phyloP scores from a whole-genome alignment of 805 yeast species.

The Lachancea fermentati region DNA sequence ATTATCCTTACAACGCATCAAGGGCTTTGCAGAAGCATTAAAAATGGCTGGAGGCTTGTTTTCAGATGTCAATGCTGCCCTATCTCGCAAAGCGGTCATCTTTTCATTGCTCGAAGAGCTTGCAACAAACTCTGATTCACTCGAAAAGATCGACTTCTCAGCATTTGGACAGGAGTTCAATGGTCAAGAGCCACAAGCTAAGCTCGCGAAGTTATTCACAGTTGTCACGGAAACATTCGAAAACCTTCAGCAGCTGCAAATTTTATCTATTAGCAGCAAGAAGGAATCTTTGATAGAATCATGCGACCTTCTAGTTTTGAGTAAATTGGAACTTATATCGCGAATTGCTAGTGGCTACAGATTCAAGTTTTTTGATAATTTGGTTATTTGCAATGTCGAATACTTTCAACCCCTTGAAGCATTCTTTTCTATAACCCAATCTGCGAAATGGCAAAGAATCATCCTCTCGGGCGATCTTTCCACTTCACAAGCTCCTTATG shows the following conservation, averaged over 20 bases:
- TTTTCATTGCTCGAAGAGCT: too few relatives aligned
- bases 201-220: neutral
- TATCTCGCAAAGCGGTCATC: neutral
- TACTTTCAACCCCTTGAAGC: slow-evolving; percentile 5
- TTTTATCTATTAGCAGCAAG: slow-evolving; percentile 1
- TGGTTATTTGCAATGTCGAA: slow-evolving; percentile 7
- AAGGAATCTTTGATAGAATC: slow-evolving; percentile 1
- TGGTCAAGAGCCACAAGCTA: neutral
- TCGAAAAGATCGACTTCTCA: too few relatives aligned
- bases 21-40: slow-evolving; percentile 3
- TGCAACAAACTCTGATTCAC: too few relatives aligned
- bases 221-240: slow-evolving; percentile 2
- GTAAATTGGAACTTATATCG: neutral
- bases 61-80: slow-evolving; percentile 3
- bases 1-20: neutral
- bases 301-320: slow-evolving; percentile 2
- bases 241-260: slow-evolving; percentile 1
- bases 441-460: slow-evolving; percentile 1
- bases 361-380: neutral
- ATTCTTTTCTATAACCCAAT: slow-evolving; percentile 1
- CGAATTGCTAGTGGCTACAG: neutral
- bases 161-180: too few relatives aligned
- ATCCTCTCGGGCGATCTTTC: slow-evolving; percentile 4
- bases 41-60: slow-evolving; percentile 3
- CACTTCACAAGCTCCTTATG: slow-evolving; percentile 1